These are phyloP conservation scores for Chaetomium olivaceum DNA, from an alignment of 2,329 filamentous ascomycete species.

Conservation along the genomic window DNA sequence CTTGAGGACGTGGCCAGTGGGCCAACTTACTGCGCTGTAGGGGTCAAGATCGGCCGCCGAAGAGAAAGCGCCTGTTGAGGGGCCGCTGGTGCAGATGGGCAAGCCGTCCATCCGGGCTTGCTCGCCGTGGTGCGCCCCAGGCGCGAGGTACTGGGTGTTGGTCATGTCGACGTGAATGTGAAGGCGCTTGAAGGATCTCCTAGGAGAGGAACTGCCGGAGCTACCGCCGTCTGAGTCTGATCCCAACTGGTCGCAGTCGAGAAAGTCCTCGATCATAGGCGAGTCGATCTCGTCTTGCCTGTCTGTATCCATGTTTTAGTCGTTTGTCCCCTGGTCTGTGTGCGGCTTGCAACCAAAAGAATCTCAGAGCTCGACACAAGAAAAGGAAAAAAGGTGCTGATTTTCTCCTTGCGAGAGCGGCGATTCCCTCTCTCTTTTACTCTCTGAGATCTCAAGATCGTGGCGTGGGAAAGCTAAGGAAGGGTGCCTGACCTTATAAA, in stretches of 20 bases:
- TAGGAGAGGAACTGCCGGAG: conserved; percentile 20
- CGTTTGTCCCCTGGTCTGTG: not conserved
- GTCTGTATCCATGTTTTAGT: conserved; percentile 30
- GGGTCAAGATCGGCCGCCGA: conserved; percentile 29
- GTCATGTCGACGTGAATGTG: conserved; percentile 37
- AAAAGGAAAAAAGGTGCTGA: not conserved
- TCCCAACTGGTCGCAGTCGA: conserved; percentile 27
- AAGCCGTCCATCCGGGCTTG: conserved; percentile 28
- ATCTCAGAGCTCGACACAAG: not conserved
- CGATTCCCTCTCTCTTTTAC: not conserved
- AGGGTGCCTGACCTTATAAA: conserved; percentile 24
- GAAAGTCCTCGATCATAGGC: conserved; percentile 28
- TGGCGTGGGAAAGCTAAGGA: not conserved
- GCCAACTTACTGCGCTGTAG: conserved; percentile 32
- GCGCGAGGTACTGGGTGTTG: conserved; percentile 33
- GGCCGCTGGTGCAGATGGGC: conserved; percentile 26
- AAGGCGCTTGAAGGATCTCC: conserved; percentile 28
- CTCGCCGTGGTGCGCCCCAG: conserved; percentile 30
- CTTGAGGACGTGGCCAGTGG: not conserved
- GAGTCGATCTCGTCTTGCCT: conserved; percentile 24
- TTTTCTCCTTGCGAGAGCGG: not conserved
- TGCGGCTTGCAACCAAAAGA: not conserved
- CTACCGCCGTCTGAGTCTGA: conserved; percentile 27
- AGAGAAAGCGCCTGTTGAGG: conserved; percentile 27
- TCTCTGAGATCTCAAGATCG: not conserved